phyloP scores from a whole-genome alignment of 2,329 filamentous ascomycete genomes.

The Trichophyton rubrum region DNA sequence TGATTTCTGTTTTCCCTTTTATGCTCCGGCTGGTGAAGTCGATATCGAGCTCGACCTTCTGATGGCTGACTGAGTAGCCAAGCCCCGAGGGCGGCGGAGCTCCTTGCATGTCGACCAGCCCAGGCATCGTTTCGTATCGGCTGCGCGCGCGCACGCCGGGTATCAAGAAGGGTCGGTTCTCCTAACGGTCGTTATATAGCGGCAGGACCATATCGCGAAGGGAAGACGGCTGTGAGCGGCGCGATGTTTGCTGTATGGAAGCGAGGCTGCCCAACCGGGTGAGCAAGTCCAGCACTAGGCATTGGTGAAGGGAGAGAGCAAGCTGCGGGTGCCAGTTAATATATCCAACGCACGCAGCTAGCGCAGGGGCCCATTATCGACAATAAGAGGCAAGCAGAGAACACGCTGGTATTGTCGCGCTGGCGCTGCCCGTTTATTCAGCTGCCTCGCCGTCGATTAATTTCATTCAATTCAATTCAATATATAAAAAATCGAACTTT shows the following conservation, averaged over 20 bases:
- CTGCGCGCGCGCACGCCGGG: not conserved
- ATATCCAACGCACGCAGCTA: not conserved
- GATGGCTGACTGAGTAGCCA: constrained; percentile 56
- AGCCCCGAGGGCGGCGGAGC: constrained; percentile 13
- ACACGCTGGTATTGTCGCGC: not conserved
- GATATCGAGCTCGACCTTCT: constrained; percentile 80
- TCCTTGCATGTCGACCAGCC: not conserved
- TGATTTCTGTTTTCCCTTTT: constrained; percentile 68
- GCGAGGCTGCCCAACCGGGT: constrained; percentile 2
- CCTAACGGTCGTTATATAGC: not conserved
- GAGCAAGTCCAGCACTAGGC: not conserved
- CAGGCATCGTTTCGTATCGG: constrained; percentile 5
- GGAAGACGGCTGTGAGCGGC: not conserved
- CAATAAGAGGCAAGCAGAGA: not conserved
- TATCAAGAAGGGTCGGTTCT: not conserved
- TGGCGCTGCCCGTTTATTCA: not conserved
- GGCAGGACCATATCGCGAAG: constrained; percentile 3
- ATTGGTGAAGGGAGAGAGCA: not conserved
- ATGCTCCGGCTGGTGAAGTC: constrained; percentile 67
- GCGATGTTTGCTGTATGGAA: not conserved
- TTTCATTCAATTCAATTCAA: not conserved
- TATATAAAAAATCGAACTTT: too few relatives aligned
- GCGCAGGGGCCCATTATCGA: not conserved
- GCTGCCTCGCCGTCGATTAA: too few relatives aligned
- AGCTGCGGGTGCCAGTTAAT: not conserved